Percentiles rank a stretch among this genome's conserved stretches.
Evolutionary conservation across 1,284 basidiomycete genomes (phyloP).

Genomic region (Paramarasmius palmivorus): DNA sequence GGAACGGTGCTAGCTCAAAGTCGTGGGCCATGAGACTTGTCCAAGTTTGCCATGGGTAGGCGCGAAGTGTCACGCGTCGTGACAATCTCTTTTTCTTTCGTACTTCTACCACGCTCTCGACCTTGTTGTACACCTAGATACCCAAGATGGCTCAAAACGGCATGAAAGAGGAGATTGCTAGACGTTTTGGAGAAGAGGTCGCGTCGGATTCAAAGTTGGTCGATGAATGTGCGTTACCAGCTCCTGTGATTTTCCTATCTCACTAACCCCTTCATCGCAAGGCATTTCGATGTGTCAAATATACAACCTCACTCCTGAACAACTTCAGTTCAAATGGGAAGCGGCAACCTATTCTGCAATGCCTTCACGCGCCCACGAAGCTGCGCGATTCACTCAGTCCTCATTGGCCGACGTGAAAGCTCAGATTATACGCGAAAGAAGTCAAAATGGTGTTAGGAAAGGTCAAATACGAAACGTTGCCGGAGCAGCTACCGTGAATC

Average conservation of each 20-base stretch:
- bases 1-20: too few relatives aligned
- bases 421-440: slow-evolving; percentile 51
- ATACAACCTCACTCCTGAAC: slow-evolving; percentile 56
- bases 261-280: slow-evolving; percentile 26
- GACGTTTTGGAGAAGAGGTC: slow-evolving; percentile 32
- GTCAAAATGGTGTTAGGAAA: slow-evolving; percentile 39
- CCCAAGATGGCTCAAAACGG: neutral
- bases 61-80: too few relatives aligned
- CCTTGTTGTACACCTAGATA: too few relatives aligned
- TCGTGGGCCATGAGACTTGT: too few relatives aligned
- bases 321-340: slow-evolving; percentile 76
- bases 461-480: slow-evolving; percentile 25
- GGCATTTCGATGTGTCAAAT: slow-evolving; percentile 66
- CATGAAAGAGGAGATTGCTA: slow-evolving; percentile 25
- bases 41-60: too few relatives aligned
- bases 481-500: slow-evolving; percentile 32
- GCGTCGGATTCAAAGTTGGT: slow-evolving; percentile 41
- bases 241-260: neutral
- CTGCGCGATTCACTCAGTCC: slow-evolving; percentile 46
- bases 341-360: slow-evolving; percentile 45
- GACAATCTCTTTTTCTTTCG: too few relatives aligned
- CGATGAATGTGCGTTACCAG: slow-evolving; percentile 45
- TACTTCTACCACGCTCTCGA: too few relatives aligned
- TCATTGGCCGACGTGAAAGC: slow-evolving; percentile 55
- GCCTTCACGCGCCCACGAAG: slow-evolving; percentile 35